Conservation (phyloP, 2,329 filamentous ascomycete genomes). For the Paecilomyces dactylethromorphus region DNA sequence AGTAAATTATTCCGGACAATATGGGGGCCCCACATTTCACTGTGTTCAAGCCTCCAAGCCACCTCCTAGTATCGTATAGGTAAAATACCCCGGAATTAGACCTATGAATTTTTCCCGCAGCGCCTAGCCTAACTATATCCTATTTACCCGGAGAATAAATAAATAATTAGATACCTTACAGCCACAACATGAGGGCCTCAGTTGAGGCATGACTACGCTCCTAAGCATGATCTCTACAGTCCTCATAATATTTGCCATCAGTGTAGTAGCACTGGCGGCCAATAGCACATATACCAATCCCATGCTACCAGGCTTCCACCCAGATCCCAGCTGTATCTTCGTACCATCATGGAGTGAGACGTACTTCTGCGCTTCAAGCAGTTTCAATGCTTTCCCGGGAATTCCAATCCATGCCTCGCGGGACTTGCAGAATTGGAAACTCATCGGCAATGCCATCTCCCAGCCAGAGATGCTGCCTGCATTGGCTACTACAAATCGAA, state of each 20-base stretch:
- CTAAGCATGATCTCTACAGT: background rate
- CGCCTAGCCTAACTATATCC: background rate
- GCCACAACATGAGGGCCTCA: background rate
- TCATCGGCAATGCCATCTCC: conserved; percentile 14
- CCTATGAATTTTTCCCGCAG: background rate
- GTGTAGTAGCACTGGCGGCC: background rate
- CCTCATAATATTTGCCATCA: background rate
- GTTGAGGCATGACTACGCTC: background rate
- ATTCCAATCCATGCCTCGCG: conserved; percentile 40
- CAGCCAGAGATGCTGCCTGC: conserved; percentile 3
- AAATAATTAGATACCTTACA: background rate
- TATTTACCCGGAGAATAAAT: background rate
- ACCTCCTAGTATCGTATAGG: background rate
- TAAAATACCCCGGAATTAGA: background rate
- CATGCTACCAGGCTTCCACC: conserved; percentile 41
- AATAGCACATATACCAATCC: conserved; percentile 26
- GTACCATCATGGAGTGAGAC: conserved; percentile 24
- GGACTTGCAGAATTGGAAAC: conserved; percentile 38
- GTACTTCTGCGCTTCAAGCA: conserved; percentile 40
- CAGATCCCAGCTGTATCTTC: conserved; percentile 40
- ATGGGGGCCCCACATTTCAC: background rate
- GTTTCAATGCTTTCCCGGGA: conserved; percentile 41
- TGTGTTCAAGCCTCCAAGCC: background rate
- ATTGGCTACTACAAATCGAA: background rate
- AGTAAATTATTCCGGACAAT: background rate